These are phyloP conservation scores for Vaccinium vitisidaea DNA, from an alignment of 148 eudicot species.

Conservation along the genomic window DNA sequence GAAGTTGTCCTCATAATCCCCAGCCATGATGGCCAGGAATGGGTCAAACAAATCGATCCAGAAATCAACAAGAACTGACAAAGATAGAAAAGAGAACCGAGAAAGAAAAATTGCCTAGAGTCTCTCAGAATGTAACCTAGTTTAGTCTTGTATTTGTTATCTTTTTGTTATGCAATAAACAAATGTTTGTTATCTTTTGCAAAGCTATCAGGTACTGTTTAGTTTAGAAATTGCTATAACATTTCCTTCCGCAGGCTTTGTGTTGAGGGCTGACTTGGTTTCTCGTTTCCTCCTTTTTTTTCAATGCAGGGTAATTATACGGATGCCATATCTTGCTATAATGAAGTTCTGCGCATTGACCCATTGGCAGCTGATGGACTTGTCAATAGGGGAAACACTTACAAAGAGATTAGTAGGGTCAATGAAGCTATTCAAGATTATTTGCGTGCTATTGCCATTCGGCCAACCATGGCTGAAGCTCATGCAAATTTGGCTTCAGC, in stretches of 20 bases:
- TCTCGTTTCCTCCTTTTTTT: not conserved
- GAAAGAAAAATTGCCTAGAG: too few species aligned
- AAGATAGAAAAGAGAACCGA: too few species aligned
- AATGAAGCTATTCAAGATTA: conserved; percentile 97
- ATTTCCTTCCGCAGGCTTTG: not conserved
- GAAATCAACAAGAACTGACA: too few species aligned
- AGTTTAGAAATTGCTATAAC: not conserved
- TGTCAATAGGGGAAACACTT: conserved; percentile 88
- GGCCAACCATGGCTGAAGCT: conserved; percentile 97
- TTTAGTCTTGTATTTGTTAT: too few species aligned
- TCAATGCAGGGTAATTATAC: conserved; percentile 70
- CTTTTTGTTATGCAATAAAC: too few species aligned
- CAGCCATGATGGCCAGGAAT: not conserved
- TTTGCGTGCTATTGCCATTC: conserved; percentile 64
- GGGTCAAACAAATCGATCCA: too few species aligned
- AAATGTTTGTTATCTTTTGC: too few species aligned
- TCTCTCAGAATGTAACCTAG: too few species aligned
- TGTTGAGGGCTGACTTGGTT: not conserved
- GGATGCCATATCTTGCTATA: conserved; percentile 89
- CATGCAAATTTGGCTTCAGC: conserved; percentile 98
- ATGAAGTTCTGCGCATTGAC: conserved; percentile 89
- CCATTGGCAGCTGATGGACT: conserved; percentile 89
- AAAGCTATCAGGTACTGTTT: not conserved
- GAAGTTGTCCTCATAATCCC: not conserved
- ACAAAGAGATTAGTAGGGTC: conserved; percentile 87